Evolutionary conservation across 192 early-diverging fungal genomes (phyloP), one percentile per base, ranked within the genome.

Genomic region (Umbelopsis ramanniana): DNA sequence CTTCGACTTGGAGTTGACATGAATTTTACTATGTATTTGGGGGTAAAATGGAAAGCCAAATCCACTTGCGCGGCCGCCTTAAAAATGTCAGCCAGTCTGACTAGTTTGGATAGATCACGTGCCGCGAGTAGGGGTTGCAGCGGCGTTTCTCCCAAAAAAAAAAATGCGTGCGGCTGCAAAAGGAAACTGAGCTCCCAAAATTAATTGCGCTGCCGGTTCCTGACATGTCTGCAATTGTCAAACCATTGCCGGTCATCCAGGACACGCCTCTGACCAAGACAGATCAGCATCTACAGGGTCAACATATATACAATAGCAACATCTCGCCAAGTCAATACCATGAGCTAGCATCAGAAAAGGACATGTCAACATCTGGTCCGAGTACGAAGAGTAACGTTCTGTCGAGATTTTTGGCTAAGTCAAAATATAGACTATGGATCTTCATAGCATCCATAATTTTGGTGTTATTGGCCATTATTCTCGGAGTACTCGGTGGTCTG

Each of bases 1-100:
- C 96, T 88, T 79, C 94, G 93, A 43, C 93, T 90, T 19, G 96
- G 93, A 22, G 96, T 98, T 21, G 95, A 97, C 95, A 97, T 97
- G 46, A 52, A 52, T 53, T 66, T 67, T 37, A 37, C 15, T 35
- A 19, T 29, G 15, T 26, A 37, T 35, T 50, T 50, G 19, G 33
- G 26, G 37, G 74, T 24, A n/a, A 15, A 55, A 66, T 37, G 19
- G 38, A 50, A 50, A 2, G 11, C 17, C 0, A 50, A 50, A 15
- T 50, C 19, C 19, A 33, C 22, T 26, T 17, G 50, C 38, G 19
- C 43, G 75, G 57, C 57, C 29, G 15, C 6, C 15, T 35, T 63
- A 26, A 19, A 29, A 63, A 43, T 43, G 40, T 43, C 57, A 63
- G n/a, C 48, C 17, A 43, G 40, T 6, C 11, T 7, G 40, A 12